These are phyloP conservation scores for Triangularia verruculosa DNA, from an alignment of 2,329 filamentous ascomycete species.

Conservation along the genomic window DNA sequence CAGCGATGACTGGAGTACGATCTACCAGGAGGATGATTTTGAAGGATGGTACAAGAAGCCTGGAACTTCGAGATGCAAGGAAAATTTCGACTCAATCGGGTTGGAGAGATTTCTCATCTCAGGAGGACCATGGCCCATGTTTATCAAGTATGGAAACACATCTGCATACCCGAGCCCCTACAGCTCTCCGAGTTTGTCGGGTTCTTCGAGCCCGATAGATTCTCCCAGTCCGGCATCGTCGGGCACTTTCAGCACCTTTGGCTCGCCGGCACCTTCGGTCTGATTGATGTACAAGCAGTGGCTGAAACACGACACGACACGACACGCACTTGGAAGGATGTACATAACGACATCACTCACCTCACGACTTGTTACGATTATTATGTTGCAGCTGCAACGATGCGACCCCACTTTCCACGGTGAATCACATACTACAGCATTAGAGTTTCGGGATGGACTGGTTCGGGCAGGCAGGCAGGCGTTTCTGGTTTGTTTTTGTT, in stretches of 20 bases:
- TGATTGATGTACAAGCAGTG: neutral
- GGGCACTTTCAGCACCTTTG: neutral
- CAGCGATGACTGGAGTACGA: neutral
- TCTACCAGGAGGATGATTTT: slow-evolving; percentile 1
- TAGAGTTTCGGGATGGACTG: neutral
- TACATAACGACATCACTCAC: neutral
- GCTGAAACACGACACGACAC: neutral
- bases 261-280: neutral
- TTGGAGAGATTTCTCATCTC: slow-evolving; percentile 42
- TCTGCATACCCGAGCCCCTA: neutral
- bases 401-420: neutral
- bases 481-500: neutral
- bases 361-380: neutral
- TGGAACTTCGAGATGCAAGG: slow-evolving; percentile 21
- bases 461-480: neutral
- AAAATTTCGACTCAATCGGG: slow-evolving; percentile 32
- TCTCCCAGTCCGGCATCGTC: neutral
- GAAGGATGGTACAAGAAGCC: slow-evolving; percentile 24
- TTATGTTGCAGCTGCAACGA: neutral
- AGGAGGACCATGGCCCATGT: slow-evolving; percentile 38
- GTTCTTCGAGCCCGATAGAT: neutral
- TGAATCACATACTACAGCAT: neutral
- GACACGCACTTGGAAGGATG: neutral
- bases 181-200: neutral
- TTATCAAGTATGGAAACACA: slow-evolving; percentile 11